These are phyloP conservation scores for Blastocystis hominis DNA, from an alignment of 352 stramenopile species.

Conservation along the genomic window DNA sequence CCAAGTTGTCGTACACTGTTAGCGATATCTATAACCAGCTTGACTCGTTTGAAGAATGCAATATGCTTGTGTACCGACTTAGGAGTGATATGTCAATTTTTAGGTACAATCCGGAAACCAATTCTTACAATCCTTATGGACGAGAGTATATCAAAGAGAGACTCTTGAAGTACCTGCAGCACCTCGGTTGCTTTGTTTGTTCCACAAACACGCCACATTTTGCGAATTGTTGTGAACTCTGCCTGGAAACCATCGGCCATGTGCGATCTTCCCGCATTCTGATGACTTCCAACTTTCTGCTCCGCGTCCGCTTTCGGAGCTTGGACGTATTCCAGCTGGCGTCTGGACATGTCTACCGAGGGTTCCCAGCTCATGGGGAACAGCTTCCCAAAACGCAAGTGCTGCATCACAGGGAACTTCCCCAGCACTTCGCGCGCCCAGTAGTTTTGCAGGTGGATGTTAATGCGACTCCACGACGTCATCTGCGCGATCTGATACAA, in stretches of 20 bases:
- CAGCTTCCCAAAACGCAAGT: constrained; percentile 88
- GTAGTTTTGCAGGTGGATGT: constrained; percentile 61
- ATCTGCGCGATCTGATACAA: constrained; percentile 80
- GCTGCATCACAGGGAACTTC: constrained; percentile 92
- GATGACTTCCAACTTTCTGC: background rate
- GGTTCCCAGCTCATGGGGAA: constrained; percentile 66
- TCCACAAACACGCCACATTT: background rate
- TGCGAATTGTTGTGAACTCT: constrained; percentile 29
- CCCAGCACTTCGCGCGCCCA: constrained; percentile 90
- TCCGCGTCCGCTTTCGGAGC: background rate
- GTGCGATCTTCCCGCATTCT: background rate
- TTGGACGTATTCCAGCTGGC: constrained; percentile 31
- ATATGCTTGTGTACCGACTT: constrained; percentile 46
- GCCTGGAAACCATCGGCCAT: constrained; percentile 5
- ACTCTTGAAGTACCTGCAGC: background rate
- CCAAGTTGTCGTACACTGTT: constrained; percentile 9
- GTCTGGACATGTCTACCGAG: background rate
- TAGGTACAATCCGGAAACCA: background rate
- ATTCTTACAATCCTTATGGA: constrained; percentile 24
- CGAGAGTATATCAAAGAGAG: constrained; percentile 19
- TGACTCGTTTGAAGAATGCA: constrained; percentile 14
- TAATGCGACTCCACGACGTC: constrained; percentile 80
- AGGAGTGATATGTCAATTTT: background rate
- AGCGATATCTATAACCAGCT: constrained; percentile 40
- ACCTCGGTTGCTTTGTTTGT: background rate